A percentile compares a stretch with the other conserved stretches of the same genome.
Conservation (phyloP, 2,329 filamentous ascomycete species). For the Aspergillus eucalypticola region DNA sequence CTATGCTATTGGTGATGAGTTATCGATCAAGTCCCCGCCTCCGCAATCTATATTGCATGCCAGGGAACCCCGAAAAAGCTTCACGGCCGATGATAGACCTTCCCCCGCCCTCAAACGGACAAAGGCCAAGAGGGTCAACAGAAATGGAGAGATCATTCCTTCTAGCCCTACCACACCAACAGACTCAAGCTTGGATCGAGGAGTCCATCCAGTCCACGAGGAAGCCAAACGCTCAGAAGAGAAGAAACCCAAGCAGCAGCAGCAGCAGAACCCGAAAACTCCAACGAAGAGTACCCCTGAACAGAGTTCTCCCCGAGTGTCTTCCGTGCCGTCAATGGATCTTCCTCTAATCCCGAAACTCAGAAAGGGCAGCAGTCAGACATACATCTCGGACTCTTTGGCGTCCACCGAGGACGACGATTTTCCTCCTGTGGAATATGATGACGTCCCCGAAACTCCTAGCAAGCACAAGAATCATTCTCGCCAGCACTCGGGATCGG, state of each 20-base stretch:
- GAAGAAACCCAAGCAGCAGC: conserved; percentile 18
- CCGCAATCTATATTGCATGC: conserved; percentile 36
- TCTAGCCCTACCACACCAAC: conserved; percentile 29
- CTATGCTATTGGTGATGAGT: conserved; percentile 28
- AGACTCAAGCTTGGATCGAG: conserved; percentile 24
- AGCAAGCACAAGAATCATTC: conserved; percentile 29
- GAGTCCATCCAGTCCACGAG: conserved; percentile 15
- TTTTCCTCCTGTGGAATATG: conserved; percentile 26
- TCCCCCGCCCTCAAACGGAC: conserved; percentile 40
- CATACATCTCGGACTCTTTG: conserved; percentile 29
- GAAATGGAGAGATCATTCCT: conserved; percentile 36
- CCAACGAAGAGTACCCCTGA: conserved; percentile 28
- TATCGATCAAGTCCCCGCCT: conserved; percentile 24
- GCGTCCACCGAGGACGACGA: conserved; percentile 30
- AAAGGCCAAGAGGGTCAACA: conserved; percentile 44
- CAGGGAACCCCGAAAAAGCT: conserved; percentile 25
- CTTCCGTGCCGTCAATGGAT: conserved; percentile 49
- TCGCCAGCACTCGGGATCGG: conserved; percentile 29
- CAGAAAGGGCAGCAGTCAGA: conserved; percentile 40
- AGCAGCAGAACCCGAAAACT: conserved; percentile 25
- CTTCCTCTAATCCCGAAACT: conserved; percentile 48
- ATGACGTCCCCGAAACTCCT: conserved; percentile 25
- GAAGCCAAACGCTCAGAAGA: conserved; percentile 12
- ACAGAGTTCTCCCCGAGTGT: conserved; percentile 41
- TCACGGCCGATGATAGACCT: conserved; percentile 32